Evolutionary conservation across 1,284 basidiomycete species (phyloP), one percentile per base, ranked within the genome.

Genomic region (Tremellales sp.): DNA sequence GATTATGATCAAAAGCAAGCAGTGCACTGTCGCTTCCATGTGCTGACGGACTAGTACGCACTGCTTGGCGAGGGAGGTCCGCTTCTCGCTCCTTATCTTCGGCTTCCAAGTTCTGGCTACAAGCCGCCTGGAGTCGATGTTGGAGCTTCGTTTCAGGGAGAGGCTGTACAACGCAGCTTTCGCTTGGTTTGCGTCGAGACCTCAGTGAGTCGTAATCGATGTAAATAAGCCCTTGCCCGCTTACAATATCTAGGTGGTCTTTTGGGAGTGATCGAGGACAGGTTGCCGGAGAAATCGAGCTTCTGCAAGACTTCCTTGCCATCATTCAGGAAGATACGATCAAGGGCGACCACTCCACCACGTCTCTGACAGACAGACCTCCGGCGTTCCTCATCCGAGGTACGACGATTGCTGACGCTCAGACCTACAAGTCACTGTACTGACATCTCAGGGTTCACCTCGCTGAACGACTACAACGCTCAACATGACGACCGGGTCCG

Each of bases 191-290:
- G 78, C 85, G n/a, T 81, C 85, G 29, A 81, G 85, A 13, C 88
- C 90, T 10, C 87, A 89, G 89, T 92, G 67, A 71, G 86, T 75
- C 1, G 2, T n/a, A n/a, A n/a, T n/a, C n/a, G n/a, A n/a, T n/a
- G 15, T 8, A 13, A 21, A 22, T 8, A 12, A 11, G 37, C 22
- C 11, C 11, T 40, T 4, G 13, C 10, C 10, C 13, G 27, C 19
- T 17, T 12, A 31, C 23, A 15, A 35, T 31, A 6, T 7, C 2
- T 23, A 92, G 89, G 61, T 98, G 94, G 93, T 86, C 91, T 4
- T 97, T 86, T 68, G 96, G 94, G 24, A 86, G 89, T 22, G 90
- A 90, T 73, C 83, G 90, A 3, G 82, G 91, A 12, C 93, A 97
- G 74, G 77, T 96, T 19, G 84, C 86, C 52, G 84, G 88, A 0